phyloP scores from a whole-genome alignment of 1,284 basidiomycete species.

The Pseudozyma hubeiensis region DNA sequence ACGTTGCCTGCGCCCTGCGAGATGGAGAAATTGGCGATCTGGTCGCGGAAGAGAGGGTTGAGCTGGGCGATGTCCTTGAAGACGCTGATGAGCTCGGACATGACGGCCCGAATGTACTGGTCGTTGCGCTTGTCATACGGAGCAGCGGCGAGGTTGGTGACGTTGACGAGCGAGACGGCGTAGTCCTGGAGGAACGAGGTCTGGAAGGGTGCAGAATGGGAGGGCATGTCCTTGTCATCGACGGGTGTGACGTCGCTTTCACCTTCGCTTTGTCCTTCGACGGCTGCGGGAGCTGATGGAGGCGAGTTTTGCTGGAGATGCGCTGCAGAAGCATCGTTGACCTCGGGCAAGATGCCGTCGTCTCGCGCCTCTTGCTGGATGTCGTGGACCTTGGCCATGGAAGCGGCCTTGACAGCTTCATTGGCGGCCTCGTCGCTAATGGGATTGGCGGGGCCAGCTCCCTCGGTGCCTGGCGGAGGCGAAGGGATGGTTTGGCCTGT shows the following conservation, averaged over 20 bases:
- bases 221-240: slow-evolving; percentile 48
- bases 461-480: slow-evolving; percentile 49
- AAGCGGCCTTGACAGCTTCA: slow-evolving; percentile 42
- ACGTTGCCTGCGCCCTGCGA: slow-evolving; percentile 95
- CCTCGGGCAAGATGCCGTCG: slow-evolving; percentile 47
- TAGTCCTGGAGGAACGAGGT: slow-evolving; percentile 92
- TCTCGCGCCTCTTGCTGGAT: slow-evolving; percentile 52
- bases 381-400: slow-evolving; percentile 49
- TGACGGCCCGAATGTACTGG: slow-evolving; percentile 87
- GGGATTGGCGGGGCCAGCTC: slow-evolving; percentile 48
- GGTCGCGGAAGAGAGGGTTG: slow-evolving; percentile 97
- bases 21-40: slow-evolving; percentile 96
- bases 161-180: slow-evolving; percentile 88
- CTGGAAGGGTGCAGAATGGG: slow-evolving; percentile 74
- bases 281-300: slow-evolving; percentile 27
- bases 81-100: slow-evolving; percentile 94
- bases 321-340: slow-evolving; percentile 40
- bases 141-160: slow-evolving; percentile 82
- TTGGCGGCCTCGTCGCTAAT: slow-evolving; percentile 53
- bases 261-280: slow-evolving; percentile 2
- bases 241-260: slow-evolving; percentile 10
- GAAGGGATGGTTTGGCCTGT: slow-evolving; percentile 48
- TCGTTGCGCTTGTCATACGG: slow-evolving; percentile 84
- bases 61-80: slow-evolving; percentile 99
- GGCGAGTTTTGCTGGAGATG: slow-evolving; percentile 32